A percentile compares a stretch with the other conserved stretches of the same genome.
Evolutionary conservation across 208 protist species (phyloP).

Genomic region (Borovskyia barvae): DNA sequence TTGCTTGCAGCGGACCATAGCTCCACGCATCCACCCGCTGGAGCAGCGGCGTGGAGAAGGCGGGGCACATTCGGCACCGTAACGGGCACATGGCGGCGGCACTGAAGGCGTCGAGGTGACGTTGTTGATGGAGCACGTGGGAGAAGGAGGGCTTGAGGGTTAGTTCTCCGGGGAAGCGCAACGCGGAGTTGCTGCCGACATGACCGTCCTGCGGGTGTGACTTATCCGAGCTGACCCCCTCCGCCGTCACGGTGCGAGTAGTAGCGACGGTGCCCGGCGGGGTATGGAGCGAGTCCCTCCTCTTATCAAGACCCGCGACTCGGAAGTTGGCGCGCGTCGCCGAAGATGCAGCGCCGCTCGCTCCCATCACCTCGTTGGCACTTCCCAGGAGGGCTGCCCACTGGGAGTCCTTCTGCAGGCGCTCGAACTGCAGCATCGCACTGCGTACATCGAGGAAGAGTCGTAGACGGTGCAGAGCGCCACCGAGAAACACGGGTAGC

Average conservation of each 20-base stretch:
- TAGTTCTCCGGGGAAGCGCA: neutral
- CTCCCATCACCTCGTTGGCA: neutral
- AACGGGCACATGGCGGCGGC: constrained; percentile 25
- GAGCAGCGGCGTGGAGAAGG: constrained; percentile 52
- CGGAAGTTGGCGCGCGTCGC: neutral
- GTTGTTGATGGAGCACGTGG: constrained; percentile 6
- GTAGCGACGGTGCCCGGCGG: no score
- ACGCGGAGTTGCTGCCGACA: neutral
- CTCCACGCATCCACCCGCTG: constrained; percentile 54
- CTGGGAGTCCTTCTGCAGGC: constrained; percentile 16
- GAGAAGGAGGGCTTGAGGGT: constrained; percentile 4
- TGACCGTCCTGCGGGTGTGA: no score
- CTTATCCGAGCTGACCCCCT: neutral
- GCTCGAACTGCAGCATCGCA: constrained; percentile 24
- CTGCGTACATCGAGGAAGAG: constrained; percentile 17
- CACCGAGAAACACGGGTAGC: constrained; percentile 14
- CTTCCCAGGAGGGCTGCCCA: constrained; percentile 15
- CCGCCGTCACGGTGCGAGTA: neutral
- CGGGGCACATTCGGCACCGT: constrained; percentile 48
- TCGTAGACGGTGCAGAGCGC: constrained; percentile 11
- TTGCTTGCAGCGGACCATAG: constrained; percentile 44
- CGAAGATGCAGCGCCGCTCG: neutral
- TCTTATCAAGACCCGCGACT: neutral
- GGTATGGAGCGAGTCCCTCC: neutral
- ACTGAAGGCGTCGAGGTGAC: constrained; percentile 32